Evolutionary conservation across 2,329 filamentous ascomycete species (phyloP), one percentile per base, ranked within the genome.

Genomic region (Cladosporium velox): DNA sequence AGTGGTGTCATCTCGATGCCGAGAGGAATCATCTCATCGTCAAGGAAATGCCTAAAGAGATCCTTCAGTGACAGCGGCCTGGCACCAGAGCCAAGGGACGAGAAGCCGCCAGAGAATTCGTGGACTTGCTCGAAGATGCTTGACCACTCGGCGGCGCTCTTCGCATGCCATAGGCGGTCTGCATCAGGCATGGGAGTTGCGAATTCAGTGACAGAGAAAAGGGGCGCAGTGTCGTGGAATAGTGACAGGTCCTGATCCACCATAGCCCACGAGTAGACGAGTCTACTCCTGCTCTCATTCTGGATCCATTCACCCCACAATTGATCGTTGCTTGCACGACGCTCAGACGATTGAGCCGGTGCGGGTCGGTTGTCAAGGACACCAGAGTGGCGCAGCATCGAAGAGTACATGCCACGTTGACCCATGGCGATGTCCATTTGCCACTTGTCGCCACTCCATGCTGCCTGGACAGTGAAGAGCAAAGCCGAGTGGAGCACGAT

Each of bases 401-500:
- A 85, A 67, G 90, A 84, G 75, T 91, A 91, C 87, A 91, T 91
- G 66, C 87, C 87, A 58, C 88, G 84, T 76, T 91, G 89, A 34
- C 89, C 88, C 87, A 91, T 90, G 51, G 88, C 86, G 69, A 91
- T 90, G 72, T 91, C 88, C 88, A 91, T 91, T 70, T 90, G 87
- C 88, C 89, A 91, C 77, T 91, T 91, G 76, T 91, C 89, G 55
- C 89, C 89, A 73, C 88, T 90, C 89, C 89, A 91, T 1, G 87
- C 87, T 8, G 88, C 89, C 30, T 90, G 83, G 1, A 88, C 83
- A 1, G 86, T 90, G 74, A 90, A 90, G 3, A 91, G 83, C 14
- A 91, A 79, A 0, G 88, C 88, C 58, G 87, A 88, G 47, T 88
- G 84, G 54, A 91, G 80, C 0, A 89, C 85, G 3, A 86, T 84